Base-by-base conservation (phyloP, 768 basidiomycete species). In the Hypholoma fasciculare region DNA sequence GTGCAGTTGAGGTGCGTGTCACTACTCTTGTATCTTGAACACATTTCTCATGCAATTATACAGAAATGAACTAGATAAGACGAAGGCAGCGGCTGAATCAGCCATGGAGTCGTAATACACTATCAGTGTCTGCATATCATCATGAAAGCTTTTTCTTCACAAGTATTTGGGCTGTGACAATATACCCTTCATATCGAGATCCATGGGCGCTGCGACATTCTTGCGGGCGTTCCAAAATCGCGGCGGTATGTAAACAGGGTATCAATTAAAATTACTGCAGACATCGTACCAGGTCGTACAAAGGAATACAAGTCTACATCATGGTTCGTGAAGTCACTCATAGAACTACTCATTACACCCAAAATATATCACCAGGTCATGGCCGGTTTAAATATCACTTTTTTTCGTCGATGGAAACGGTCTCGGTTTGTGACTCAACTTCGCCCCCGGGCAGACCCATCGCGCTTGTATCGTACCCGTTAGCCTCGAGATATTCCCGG, bases 1-100 rank as follows among this genome's bases (percentile, higher is more conserved):
- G 87, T 92, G 52, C 94, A 97, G 74, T 77, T 99, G 64, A 86
- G 97, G 97, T 96, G 69, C 65, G 90, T 77, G 11, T 26, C 4
- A n/a, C 7, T 44, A 30, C 19, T 49, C 19, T 11, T 14, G 7
- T 19, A 20, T 57, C 17, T 49, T 40, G 34, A 26, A 19, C 14
- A 20, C 39, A 11, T 17, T 30, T 56, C n/a, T 51, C 36, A 13
- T 39, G 16, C 27, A 26, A 17, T 36, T 9, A 44, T 51, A 44
- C 53, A 90, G 88, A 66, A 84, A 80, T 62, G 88, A 89, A 61
- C 77, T 89, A 13, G 79, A 79, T 30, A 89, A 89, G 71, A 79
- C 79, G n/a, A 82, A 73, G 58, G 62, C 59, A 52, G 65, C 75
- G 53, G 50, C 48, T 27, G 54, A 34, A 12, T 37, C 44, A 23